Evolutionary conservation across 208 protist genomes (phyloP).

Genomic region (Trypanosoma conorhini): DNA sequence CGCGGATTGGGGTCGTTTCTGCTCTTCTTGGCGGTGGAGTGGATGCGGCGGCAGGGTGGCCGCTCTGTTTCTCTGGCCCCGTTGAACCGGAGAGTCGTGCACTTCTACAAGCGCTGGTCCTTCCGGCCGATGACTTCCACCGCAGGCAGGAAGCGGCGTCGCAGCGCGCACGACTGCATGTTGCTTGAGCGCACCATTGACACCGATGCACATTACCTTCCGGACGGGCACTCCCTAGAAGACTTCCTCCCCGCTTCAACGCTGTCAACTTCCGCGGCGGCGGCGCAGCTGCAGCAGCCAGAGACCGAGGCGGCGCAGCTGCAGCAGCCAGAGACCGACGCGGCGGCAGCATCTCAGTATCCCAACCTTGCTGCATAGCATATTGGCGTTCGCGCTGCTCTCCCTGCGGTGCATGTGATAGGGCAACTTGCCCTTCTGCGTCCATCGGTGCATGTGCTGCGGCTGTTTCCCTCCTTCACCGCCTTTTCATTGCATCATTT

Average conservation of each 20-base stretch:
- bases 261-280: not conserved
- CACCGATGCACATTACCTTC: slow-evolving; percentile 27
- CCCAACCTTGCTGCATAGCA: not conserved
- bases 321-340: not conserved
- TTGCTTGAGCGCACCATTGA: slow-evolving; percentile 33
- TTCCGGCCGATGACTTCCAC: slow-evolving; percentile 30
- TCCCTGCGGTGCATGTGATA: not conserved
- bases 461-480: not conserved
- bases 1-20: slow-evolving; percentile 49
- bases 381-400: not conserved
- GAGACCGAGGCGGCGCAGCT: not conserved
- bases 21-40: slow-evolving; percentile 55
- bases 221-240: slow-evolving; percentile 27
- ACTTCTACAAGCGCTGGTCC: slow-evolving; percentile 43
- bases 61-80: slow-evolving; percentile 33
- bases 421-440: not conserved
- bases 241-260: slow-evolving; percentile 6
- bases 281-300: not conserved
- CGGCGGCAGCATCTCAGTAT: not conserved
- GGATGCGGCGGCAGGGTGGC: slow-evolving; percentile 25
- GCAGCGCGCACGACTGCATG: not conserved
- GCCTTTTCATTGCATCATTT: not conserved
- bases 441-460: not conserved
- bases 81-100: slow-evolving; percentile 19
- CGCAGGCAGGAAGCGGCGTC: slow-evolving; percentile 12